Base-by-base conservation (phyloP, 1,139 yeast genomes). In the Saccharomyces hybrid region DNA sequence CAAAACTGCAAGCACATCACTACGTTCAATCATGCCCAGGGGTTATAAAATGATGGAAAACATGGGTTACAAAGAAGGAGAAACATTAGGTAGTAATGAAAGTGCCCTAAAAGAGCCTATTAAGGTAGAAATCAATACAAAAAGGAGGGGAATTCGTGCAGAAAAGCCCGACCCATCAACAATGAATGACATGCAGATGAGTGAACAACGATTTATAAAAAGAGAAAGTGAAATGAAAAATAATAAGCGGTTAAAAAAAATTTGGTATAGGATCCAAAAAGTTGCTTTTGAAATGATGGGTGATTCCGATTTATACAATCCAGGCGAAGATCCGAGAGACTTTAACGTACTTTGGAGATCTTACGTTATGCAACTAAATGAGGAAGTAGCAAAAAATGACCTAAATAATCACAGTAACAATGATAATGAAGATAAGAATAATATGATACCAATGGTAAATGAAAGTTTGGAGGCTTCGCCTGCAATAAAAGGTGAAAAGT, bases 41-140 rank as follows among this genome's bases (percentile, higher is more conserved):
- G 86, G 83, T 0, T 69, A 79, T 28, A 60, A 72, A 6, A 80
- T 81, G 57, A 80, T 81, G 85, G 70, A 74, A 58, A 76, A 73
- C 61, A 81, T 81, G 85, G 86, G 86, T 2, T 81, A 74, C 61
- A 73, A 38, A 16, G 44, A 38, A 38, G 44, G 44, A 4, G 44
- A 38, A 38, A 20, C 26, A 38, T 20, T 71, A 56, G 63, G 73
- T 1, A 84, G 82, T 9, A 70, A 73, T 11, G 59, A 75, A 0
- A 65, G 80, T 16, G 84, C 84, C 0, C 59, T 57, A 16, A 58
- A 62, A 20, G 60, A 56, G 1, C 27, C 54, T 8, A 60, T 59
- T 38, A 28, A 54, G 11, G 51, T 57, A 7, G 68, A 68, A 0
- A 26, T 63, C 1, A 50, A 4, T 5, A 9, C 44, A n/a, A 20